phyloP scores from a whole-genome alignment of 441 rosid species.

The Iberis amara region DNA sequence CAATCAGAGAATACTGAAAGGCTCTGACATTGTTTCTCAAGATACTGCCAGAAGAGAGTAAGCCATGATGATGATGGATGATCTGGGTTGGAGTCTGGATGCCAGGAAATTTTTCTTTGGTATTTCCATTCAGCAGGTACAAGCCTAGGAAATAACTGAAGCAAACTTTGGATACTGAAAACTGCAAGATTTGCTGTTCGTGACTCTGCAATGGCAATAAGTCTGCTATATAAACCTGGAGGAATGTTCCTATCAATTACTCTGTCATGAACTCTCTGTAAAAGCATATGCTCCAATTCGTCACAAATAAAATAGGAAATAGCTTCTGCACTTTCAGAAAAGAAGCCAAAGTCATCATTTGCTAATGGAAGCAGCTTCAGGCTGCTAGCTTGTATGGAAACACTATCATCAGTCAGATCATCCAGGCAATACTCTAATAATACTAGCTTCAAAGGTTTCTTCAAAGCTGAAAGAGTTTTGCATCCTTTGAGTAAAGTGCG shows the following conservation, averaged over 20 bases:
- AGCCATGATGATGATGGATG: slow-evolving; percentile 87
- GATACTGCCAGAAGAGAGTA: slow-evolving; percentile 82
- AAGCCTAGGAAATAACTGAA: slow-evolving; percentile 66
- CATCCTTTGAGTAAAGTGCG: slow-evolving; percentile 69
- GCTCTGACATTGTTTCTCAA: slow-evolving; percentile 54
- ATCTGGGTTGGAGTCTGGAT: slow-evolving; percentile 49
- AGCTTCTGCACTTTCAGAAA: slow-evolving; percentile 55
- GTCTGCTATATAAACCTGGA: slow-evolving; percentile 51
- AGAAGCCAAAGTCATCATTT: slow-evolving; percentile 75
- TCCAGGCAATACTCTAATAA: slow-evolving; percentile 94
- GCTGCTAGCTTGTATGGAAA: slow-evolving; percentile 51
- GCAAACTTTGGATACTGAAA: slow-evolving; percentile 53
- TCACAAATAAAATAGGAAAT: slow-evolving; percentile 63
- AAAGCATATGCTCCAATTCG: slow-evolving; percentile 67
- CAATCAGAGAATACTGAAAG: slow-evolving; percentile 77
- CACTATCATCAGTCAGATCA: slow-evolving; percentile 82
- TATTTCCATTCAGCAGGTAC: slow-evolving; percentile 85
- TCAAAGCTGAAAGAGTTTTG: slow-evolving; percentile 45
- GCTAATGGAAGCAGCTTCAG: slow-evolving; percentile 86
- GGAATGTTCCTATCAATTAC: slow-evolving; percentile 74
- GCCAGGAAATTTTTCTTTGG: slow-evolving; percentile 67
- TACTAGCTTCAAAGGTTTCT: slow-evolving; percentile 63
- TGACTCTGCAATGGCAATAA: slow-evolving; percentile 65
- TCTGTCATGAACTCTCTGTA: slow-evolving; percentile 62
- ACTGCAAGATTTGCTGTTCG: slow-evolving; percentile 55